phyloP scores from a whole-genome alignment of 345 rosid species.

The Eucalyptus erythrocorys region DNA sequence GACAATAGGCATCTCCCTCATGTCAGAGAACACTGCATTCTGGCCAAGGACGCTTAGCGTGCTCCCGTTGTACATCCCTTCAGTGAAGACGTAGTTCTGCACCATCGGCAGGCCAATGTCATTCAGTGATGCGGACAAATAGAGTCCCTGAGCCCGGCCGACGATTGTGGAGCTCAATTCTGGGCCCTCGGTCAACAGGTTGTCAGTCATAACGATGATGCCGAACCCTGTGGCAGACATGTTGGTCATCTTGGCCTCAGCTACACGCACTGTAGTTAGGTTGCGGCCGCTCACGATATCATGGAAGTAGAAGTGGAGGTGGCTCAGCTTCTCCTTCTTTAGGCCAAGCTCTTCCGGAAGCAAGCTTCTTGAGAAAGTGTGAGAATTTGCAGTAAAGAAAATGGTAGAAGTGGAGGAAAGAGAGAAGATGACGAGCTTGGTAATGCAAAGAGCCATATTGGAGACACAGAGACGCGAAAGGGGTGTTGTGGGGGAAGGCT shows the following conservation, averaged over 20 bases:
- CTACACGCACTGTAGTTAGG: fast-evolving
- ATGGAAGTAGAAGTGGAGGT: not conserved
- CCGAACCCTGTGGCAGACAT: not conserved
- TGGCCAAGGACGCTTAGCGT: too few relatives aligned
- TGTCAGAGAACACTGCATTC: too few relatives aligned
- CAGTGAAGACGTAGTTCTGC: too few relatives aligned
- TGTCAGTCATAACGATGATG: not conserved
- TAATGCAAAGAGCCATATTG: not conserved
- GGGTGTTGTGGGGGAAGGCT: not conserved
- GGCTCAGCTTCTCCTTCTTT: not conserved
- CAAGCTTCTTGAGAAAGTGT: not conserved
- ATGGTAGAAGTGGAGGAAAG: not conserved
- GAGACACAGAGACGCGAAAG: not conserved
- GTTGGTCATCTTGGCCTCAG: not conserved
- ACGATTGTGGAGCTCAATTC: too few relatives aligned
- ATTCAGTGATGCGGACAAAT: too few relatives aligned
- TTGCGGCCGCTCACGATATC: not conserved
- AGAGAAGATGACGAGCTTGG: not conserved
- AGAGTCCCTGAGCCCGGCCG: too few relatives aligned
- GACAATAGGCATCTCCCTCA: too few relatives aligned
- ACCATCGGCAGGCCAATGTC: too few relatives aligned
- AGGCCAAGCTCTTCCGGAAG: not conserved
- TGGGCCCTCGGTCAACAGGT: too few relatives aligned
- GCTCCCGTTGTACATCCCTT: too few relatives aligned
- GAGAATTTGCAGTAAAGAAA: not conserved